A percentile compares a stretch with the other conserved stretches of the same genome.
Evolutionary conservation across 192 early-diverging fungal genomes (phyloP).

Genomic region (Coemansia sp.): DNA sequence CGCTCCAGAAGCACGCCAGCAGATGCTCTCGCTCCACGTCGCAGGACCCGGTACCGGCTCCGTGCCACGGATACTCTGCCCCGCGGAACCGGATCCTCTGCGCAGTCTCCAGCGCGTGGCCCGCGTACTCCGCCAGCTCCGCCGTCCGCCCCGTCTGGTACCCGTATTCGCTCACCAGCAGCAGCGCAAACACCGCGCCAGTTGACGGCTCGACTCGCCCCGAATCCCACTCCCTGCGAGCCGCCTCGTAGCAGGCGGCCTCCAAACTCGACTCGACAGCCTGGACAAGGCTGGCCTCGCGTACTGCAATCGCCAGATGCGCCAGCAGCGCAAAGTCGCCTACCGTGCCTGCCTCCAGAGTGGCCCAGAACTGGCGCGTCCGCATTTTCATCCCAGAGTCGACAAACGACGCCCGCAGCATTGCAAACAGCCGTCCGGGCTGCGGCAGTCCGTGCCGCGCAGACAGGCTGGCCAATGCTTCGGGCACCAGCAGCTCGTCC

Average conservation of each 20-base stretch:
- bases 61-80: conserved; percentile 20
- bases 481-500: too few relatives aligned
- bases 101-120: conserved; percentile 12
- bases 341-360: conserved; percentile 19
- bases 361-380: conserved; percentile 38
- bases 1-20: conserved; percentile 34
- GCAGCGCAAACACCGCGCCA: conserved; percentile 20
- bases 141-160: conserved; percentile 25
- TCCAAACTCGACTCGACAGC: neutral
- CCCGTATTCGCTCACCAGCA: conserved; percentile 45
- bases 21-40: conserved; percentile 43
- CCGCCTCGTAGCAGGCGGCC: conserved; percentile 19
- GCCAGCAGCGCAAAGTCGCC: conserved; percentile 49
- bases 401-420: conserved; percentile 27
- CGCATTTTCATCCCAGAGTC: conserved; percentile 25
- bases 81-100: conserved; percentile 18
- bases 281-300: conserved; percentile 18
- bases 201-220: conserved; percentile 15
- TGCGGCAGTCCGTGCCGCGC: conserved; percentile 13
- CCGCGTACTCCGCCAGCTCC: conserved; percentile 14
- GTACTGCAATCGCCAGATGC: conserved; percentile 25
- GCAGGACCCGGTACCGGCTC: conserved; percentile 4
- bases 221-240: conserved; percentile 25
- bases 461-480: conserved; percentile 6
- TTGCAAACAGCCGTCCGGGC: conserved; percentile 8